These are phyloP conservation scores for Scenedesmus sp. DNA, from an alignment of 163 green algal genomes.

Conservation along the genomic window DNA sequence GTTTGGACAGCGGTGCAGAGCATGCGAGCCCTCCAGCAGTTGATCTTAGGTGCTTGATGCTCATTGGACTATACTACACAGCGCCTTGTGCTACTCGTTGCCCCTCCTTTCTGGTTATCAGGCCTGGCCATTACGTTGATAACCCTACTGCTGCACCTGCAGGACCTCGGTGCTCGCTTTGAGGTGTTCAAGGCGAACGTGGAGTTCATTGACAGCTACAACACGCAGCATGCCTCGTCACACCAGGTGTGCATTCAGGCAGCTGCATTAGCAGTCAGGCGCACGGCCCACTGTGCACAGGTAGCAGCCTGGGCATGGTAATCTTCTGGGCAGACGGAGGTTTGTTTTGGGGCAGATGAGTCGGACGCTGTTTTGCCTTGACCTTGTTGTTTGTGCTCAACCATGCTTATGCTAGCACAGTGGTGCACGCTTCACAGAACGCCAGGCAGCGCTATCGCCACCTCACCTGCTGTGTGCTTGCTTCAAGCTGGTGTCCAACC, in stretches of 20 bases:
- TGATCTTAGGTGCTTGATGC: neutral
- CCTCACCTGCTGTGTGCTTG: neutral
- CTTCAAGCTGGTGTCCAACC: neutral
- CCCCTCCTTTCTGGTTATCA: neutral
- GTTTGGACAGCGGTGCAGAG: neutral
- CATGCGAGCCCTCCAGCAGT: neutral
- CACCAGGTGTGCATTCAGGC: slow-evolving; percentile 37
- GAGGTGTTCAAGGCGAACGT: slow-evolving; percentile 69
- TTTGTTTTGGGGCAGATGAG: neutral
- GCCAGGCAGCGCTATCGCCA: neutral
- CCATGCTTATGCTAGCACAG: neutral
- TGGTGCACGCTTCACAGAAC: too few species aligned
- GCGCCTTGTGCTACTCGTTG: neutral
- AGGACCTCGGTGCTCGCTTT: slow-evolving; percentile 3
- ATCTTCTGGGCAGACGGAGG: neutral
- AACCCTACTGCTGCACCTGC: neutral
- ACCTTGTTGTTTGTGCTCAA: neutral
- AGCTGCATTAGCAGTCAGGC: neutral
- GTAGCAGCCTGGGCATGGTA: neutral
- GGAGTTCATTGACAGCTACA: slow-evolving; percentile 76
- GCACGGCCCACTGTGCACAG: neutral
- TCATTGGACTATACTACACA: too few species aligned
- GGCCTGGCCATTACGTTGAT: neutral
- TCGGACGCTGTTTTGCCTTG: neutral
- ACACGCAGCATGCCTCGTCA: slow-evolving; percentile 59